Percentiles rank a stretch among this genome's conserved stretches.
These are phyloP conservation scores for Hemisphaericaspora nanyangensis DNA, from an alignment of 805 yeast genomes.

Conservation along the genomic window DNA sequence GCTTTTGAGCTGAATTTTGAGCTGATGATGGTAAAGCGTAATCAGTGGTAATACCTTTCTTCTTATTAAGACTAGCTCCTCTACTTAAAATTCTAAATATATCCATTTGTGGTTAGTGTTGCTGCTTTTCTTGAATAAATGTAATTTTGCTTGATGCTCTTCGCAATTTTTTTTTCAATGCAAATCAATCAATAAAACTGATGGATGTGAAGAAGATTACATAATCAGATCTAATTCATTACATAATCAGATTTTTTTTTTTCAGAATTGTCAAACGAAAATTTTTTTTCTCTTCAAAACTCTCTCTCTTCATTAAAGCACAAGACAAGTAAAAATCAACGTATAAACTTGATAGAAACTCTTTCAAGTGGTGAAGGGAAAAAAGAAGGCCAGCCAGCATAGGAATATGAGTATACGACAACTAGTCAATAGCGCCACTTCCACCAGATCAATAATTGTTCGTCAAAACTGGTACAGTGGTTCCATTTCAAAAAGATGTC, in stretches of 20 bases:
- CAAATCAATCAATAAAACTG: no score
- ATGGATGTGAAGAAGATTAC: no score
- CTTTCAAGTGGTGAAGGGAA: neutral
- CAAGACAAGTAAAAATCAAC: no score
- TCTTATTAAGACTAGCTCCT: conserved; percentile 76
- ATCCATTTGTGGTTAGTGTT: conserved; percentile 54
- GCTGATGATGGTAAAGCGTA: conserved; percentile 27
- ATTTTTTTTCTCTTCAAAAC: no score
- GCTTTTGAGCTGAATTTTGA: conserved; percentile 20
- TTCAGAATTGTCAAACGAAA: no score
- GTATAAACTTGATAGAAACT: no score
- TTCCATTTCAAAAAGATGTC: neutral
- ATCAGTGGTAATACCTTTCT: conserved; percentile 43
- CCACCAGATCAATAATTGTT: no score
- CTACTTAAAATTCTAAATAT: conserved; percentile 79
- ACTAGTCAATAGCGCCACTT: conserved; percentile 3
- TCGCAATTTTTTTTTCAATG: neutral
- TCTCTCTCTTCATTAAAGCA: no score
- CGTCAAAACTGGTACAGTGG: no score
- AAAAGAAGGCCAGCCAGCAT: neutral
- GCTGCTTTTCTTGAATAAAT: neutral
- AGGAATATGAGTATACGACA: conserved; percentile 11
- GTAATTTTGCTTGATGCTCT: conserved; percentile 2
- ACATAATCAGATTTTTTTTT: no score
- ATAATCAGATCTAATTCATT: no score